These are phyloP conservation scores for Nidularia sp. DNA, from an alignment of 768 basidiomycete species.

Conservation along the genomic window DNA sequence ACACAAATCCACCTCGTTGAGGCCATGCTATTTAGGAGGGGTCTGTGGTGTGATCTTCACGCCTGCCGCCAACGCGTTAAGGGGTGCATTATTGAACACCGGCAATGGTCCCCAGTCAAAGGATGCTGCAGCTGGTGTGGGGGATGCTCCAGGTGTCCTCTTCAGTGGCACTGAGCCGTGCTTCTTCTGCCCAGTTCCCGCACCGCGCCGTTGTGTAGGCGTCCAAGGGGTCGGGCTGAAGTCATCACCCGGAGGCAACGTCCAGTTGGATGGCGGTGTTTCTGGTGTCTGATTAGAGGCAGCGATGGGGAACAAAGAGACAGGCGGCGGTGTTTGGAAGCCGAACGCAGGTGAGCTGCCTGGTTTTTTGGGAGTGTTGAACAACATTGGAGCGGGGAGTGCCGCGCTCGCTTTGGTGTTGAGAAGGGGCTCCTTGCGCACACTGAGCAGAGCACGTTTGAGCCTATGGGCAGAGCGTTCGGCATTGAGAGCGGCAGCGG, in stretches of 20 bases:
- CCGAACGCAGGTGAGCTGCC: conserved; percentile 10
- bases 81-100: conserved; percentile 25
- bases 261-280: conserved; percentile 17
- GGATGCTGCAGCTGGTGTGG: conserved; percentile 23
- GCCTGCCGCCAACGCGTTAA: not conserved
- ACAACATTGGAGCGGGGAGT: conserved; percentile 28
- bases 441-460: conserved; percentile 60
- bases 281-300: conserved; percentile 4
- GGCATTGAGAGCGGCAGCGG: conserved; percentile 78
- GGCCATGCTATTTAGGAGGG: no score
- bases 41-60: not conserved
- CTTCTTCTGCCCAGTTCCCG: conserved; percentile 27
- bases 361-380: conserved; percentile 30
- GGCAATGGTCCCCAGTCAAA: conserved; percentile 69
- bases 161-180: conserved; percentile 36
- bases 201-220: conserved; percentile 25
- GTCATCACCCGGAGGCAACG: conserved; percentile 32
- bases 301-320: conserved; percentile 19
- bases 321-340: conserved; percentile 15
- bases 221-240: conserved; percentile 31
- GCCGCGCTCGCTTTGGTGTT: conserved; percentile 48
- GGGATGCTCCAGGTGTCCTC: conserved; percentile 19
- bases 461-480: conserved; percentile 70
- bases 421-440: conserved; percentile 61
- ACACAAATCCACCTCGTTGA: not conserved